These are phyloP conservation scores for Salvia sclarea DNA, from an alignment of 305 asterid species.

Conservation along the genomic window DNA sequence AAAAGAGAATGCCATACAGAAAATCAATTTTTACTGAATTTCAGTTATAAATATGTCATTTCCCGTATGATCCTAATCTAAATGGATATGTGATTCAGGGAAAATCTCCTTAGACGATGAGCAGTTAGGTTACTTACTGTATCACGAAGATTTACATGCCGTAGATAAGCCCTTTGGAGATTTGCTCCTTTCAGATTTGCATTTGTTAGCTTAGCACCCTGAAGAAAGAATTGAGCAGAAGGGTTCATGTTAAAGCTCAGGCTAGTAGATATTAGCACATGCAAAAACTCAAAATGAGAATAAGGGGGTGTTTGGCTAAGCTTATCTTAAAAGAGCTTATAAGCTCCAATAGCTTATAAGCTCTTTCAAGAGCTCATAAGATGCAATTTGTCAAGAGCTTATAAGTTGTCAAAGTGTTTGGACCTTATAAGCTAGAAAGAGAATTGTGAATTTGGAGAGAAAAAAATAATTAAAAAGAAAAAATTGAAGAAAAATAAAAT, in stretches of 20 bases:
- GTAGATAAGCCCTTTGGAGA: slow-evolving; percentile 90
- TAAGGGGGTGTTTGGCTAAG: too few relatives aligned
- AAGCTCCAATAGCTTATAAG: too few relatives aligned
- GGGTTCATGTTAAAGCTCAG: slow-evolving; percentile 10
- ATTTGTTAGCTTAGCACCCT: slow-evolving; percentile 86
- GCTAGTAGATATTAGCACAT: not conserved
- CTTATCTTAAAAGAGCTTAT: too few relatives aligned
- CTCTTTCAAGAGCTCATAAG: too few relatives aligned
- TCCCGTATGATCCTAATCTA: slow-evolving; percentile 16
- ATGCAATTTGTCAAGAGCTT: too few relatives aligned
- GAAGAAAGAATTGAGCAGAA: slow-evolving; percentile 21
- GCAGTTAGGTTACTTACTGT: slow-evolving; percentile 54
- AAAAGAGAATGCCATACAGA: not conserved
- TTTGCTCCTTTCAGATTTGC: slow-evolving; percentile 91
- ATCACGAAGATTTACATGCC: slow-evolving; percentile 83
- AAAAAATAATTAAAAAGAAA: too few relatives aligned
- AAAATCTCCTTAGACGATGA: not conserved
- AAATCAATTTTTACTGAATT: not conserved
- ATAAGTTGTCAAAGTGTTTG: too few relatives aligned
- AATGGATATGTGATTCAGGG: not conserved
- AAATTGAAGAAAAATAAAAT: too few relatives aligned
- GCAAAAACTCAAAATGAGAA: not conserved
- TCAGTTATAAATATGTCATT: slow-evolving; percentile 6
- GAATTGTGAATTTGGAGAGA: too few relatives aligned
- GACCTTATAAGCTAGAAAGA: too few relatives aligned